Evolutionary conservation across 352 stramenopile genomes (phyloP).

Genomic region (Globisporangium middletonii): DNA sequence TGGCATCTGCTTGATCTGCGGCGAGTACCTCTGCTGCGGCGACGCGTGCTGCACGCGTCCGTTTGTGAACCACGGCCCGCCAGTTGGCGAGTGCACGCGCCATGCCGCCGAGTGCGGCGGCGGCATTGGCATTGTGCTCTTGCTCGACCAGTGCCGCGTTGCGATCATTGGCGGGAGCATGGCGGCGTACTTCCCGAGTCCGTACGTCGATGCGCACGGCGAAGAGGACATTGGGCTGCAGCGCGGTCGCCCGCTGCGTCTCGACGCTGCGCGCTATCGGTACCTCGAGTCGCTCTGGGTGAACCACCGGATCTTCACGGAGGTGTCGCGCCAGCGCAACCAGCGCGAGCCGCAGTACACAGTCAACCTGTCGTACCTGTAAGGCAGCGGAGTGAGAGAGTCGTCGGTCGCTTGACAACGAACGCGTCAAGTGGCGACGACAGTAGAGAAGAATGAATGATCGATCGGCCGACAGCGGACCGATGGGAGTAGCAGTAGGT

Average conservation of each 20-base stretch:
- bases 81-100: constrained; percentile 80
- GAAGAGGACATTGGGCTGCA: constrained; percentile 83
- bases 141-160: constrained; percentile 83
- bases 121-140: constrained; percentile 75
- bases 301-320: constrained; percentile 76
- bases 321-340: constrained; percentile 84
- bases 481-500: no score
- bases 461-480: no score
- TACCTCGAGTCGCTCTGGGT: constrained; percentile 82
- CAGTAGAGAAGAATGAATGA: not conserved
- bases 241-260: constrained; percentile 66
- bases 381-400: constrained; percentile 9
- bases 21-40: constrained; percentile 77
- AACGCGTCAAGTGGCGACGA: no score
- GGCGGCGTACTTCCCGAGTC: constrained; percentile 79
- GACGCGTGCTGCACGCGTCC: constrained; percentile 79
- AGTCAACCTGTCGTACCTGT: constrained; percentile 84
- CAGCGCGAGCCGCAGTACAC: constrained; percentile 83
- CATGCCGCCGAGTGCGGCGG: constrained; percentile 81
- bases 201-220: constrained; percentile 81
- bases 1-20: constrained; percentile 79
- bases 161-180: constrained; percentile 80
- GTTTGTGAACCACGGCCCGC: constrained; percentile 66
- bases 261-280: constrained; percentile 66
- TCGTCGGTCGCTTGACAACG: no score